Percentiles rank a stretch among this genome's conserved stretches.
Evolutionary conservation across 2,329 filamentous ascomycete genomes (phyloP).

Genomic region (Graphium sp.): DNA sequence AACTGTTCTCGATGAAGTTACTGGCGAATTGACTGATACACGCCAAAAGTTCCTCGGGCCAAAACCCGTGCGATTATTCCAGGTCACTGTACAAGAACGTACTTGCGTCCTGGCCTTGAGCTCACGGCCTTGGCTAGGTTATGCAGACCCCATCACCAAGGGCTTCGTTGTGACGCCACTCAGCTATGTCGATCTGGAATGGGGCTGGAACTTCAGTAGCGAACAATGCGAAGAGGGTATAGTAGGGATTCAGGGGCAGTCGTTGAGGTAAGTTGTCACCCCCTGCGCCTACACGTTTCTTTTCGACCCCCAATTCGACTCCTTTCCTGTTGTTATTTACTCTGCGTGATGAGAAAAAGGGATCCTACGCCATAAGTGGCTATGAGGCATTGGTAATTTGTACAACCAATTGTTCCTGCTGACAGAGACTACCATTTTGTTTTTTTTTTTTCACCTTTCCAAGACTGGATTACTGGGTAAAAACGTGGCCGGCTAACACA

Average conservation of each 20-base stretch:
- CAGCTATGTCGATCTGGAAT: constrained; percentile 76
- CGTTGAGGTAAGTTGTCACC: constrained; percentile 49
- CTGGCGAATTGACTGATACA: constrained; percentile 88
- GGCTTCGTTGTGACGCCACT: constrained; percentile 86
- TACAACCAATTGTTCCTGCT: constrained; percentile 96
- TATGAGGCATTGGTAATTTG: constrained; percentile 35
- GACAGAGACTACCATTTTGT: constrained; percentile 28
- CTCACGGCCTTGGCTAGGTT: constrained; percentile 90
- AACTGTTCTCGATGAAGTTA: constrained; percentile 87
- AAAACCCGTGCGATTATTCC: constrained; percentile 77
- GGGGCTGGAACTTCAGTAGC: constrained; percentile 92
- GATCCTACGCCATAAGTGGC: constrained; percentile 34
- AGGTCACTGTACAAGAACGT: constrained; percentile 73
- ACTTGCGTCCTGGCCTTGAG: constrained; percentile 79
- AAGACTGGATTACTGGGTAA: constrained; percentile 3
- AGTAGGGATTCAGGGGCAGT: constrained; percentile 82
- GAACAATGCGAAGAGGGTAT: constrained; percentile 88
- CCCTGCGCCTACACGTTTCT: constrained; percentile 2
- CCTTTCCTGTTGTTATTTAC: constrained; percentile 12
- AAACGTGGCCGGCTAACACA: constrained; percentile 16
- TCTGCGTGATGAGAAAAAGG: constrained; percentile 46
- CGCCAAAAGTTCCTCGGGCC: constrained; percentile 87
- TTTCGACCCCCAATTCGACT: constrained; percentile 12
- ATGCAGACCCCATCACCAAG: constrained; percentile 73
- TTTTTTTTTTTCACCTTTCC: constrained; percentile 7